Conservation (phyloP, 73 alveolate species). For the Loxodes magnus region DNA sequence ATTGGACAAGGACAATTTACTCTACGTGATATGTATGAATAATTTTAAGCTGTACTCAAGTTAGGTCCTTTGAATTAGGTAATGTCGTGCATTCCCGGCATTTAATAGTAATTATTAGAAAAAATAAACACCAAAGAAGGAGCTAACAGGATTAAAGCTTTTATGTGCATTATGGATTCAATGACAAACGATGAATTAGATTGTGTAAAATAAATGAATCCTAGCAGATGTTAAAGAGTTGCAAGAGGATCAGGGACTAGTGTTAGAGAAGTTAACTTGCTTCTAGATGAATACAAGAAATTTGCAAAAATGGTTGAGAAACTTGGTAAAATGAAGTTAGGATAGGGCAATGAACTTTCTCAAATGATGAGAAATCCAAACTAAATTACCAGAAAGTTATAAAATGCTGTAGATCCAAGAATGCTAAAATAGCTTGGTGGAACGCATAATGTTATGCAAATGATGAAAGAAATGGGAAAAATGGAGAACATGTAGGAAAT, state of each 20-base stretch:
- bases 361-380: constrained; percentile 79
- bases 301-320: constrained; percentile 73
- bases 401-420: constrained; percentile 89
- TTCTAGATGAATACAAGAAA: constrained; percentile 86
- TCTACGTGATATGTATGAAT: constrained; percentile 82
- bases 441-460: constrained; percentile 84
- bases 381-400: constrained; percentile 63
- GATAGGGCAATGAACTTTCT: constrained; percentile 65
- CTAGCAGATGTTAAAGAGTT: constrained; percentile 73
- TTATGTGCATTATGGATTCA: constrained; percentile 93
- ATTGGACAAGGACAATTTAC: constrained; percentile 91
- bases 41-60: constrained; percentile 85
- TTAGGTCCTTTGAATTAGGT: constrained; percentile 67
- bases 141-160: constrained; percentile 83
- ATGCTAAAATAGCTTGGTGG: constrained; percentile 95
- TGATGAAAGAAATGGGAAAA: constrained; percentile 91
- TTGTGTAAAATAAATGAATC: constrained; percentile 57
- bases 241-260: constrained; percentile 97
- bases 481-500: constrained; percentile 86
- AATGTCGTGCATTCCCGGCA: constrained; percentile 96
- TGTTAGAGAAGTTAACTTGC: constrained; percentile 79
- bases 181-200: constrained; percentile 89
- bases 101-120: constrained; percentile 67
- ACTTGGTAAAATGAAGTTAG: constrained; percentile 68
- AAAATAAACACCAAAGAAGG: constrained; percentile 97